Conservation (phyloP, 2,329 filamentous ascomycete genomes). For the Cyclaneusma minus region DNA sequence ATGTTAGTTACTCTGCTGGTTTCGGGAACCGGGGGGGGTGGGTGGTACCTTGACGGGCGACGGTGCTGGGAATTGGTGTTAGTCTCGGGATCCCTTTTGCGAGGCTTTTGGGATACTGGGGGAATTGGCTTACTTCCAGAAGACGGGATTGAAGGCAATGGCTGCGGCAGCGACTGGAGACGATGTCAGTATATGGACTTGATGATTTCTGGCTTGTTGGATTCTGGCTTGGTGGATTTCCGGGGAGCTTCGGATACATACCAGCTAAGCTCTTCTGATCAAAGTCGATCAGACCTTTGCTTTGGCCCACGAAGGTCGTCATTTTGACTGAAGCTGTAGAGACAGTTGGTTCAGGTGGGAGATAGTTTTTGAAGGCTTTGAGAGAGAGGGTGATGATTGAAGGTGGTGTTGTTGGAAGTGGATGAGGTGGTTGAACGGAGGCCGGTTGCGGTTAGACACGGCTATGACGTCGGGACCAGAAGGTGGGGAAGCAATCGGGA, state of each 20-base stretch:
- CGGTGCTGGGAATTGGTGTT: slow-evolving; percentile 38
- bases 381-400: slow-evolving; percentile 1
- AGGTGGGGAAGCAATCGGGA: too few relatives aligned
- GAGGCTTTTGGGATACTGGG: slow-evolving; percentile 1
- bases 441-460: too few relatives aligned
- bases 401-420: too few relatives aligned
- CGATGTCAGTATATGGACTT: slow-evolving; percentile 3
- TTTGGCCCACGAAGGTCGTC: slow-evolving; percentile 12
- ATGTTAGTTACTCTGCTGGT: slow-evolving; percentile 5
- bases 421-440: too few relatives aligned
- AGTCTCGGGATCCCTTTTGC: slow-evolving; percentile 3
- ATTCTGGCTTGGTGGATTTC: slow-evolving; percentile 5
- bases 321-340: slow-evolving; percentile 7
- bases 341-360: not conserved
- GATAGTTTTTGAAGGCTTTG: slow-evolving; percentile 1
- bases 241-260: slow-evolving; percentile 25
- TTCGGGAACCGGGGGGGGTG: slow-evolving; percentile 6
- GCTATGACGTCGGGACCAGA: too few relatives aligned
- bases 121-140: slow-evolving; percentile 72
- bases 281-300: slow-evolving; percentile 36
- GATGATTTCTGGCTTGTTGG: slow-evolving; percentile 8
- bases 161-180: slow-evolving; percentile 57
- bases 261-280: slow-evolving; percentile 49
- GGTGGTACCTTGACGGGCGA: slow-evolving; percentile 60
- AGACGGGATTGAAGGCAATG: slow-evolving; percentile 94